Conservation (phyloP, 2,329 filamentous ascomycete genomes). For the Hypoxylon sp. region DNA sequence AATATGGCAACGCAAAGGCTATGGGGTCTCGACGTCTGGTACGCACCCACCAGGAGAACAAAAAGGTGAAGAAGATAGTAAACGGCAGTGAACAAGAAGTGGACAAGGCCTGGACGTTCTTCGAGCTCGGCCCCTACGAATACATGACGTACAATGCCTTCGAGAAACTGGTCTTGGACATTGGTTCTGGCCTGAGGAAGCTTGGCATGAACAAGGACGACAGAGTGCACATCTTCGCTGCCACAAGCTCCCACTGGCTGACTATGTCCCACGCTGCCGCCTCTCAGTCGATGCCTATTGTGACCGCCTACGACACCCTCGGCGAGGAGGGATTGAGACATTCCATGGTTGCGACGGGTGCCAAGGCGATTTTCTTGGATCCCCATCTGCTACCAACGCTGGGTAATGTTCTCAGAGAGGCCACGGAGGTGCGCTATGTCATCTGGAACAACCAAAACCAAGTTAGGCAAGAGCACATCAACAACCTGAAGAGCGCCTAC, state of each 20-base stretch:
- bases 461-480: slow-evolving; percentile 63
- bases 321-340: slow-evolving; percentile 79
- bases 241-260: slow-evolving; percentile 72
- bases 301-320: slow-evolving; percentile 82
- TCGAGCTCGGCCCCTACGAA: slow-evolving; percentile 82
- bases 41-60: slow-evolving; percentile 83
- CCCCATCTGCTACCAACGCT: slow-evolving; percentile 74
- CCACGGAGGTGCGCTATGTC: slow-evolving; percentile 63
- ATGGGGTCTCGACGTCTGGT: slow-evolving; percentile 80
- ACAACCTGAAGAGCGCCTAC: slow-evolving; percentile 64
- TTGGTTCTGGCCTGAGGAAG: slow-evolving; percentile 78
- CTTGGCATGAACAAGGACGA: slow-evolving; percentile 77
- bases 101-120: slow-evolving; percentile 91
- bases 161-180: slow-evolving; percentile 73
- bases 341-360: slow-evolving; percentile 77
- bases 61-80: slow-evolving; percentile 89
- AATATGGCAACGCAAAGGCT: slow-evolving; percentile 74
- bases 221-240: slow-evolving; percentile 83
- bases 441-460: slow-evolving; percentile 68
- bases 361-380: slow-evolving; percentile 80
- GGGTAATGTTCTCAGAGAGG: slow-evolving; percentile 65
- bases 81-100: slow-evolving; percentile 83
- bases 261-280: slow-evolving; percentile 64
- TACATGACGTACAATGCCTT: slow-evolving; percentile 85
- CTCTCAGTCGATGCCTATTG: slow-evolving; percentile 84